These are phyloP conservation scores for Cytospora mali DNA, from an alignment of 2,329 filamentous ascomycete genomes.

Conservation along the genomic window DNA sequence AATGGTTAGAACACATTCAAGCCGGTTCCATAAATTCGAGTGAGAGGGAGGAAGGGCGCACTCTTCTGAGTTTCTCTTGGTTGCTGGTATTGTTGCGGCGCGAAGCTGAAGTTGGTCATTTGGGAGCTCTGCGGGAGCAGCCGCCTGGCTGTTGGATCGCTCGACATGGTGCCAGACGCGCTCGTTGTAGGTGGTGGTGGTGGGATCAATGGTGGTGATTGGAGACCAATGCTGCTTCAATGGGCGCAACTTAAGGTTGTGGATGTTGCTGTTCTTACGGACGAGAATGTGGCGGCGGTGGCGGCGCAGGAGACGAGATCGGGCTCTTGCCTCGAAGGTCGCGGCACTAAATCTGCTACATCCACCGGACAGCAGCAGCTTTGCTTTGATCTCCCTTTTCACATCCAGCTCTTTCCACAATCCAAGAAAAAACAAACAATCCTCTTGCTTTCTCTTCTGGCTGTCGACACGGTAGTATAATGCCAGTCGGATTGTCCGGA, in stretches of 20 bases:
- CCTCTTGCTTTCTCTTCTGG: not conserved
- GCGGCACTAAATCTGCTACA: not conserved
- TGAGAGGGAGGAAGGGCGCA: slow-evolving; percentile 48
- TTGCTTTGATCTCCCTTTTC: not conserved
- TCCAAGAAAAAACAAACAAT: not conserved
- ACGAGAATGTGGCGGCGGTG: not conserved
- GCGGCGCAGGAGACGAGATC: slow-evolving; percentile 2
- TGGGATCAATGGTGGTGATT: too few species aligned
- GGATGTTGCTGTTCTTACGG: not conserved
- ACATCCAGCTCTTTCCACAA: not conserved
- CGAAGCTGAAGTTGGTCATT: slow-evolving; percentile 78
- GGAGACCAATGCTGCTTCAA: slow-evolving; percentile 9
- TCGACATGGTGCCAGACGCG: slow-evolving; percentile 53
- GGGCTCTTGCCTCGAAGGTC: slow-evolving; percentile 3
- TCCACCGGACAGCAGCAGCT: not conserved
- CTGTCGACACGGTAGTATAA: not conserved
- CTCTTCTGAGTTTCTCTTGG: slow-evolving; percentile 82
- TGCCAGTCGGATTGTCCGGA: not conserved
- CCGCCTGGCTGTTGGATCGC: slow-evolving; percentile 63
- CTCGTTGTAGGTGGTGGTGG: not conserved
- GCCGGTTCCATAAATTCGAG: not conserved
- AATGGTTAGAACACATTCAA: slow-evolving; percentile 36
- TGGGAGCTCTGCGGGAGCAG: slow-evolving; percentile 68
- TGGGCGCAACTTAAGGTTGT: not conserved
- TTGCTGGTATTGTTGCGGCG: slow-evolving; percentile 61